Evolutionary conservation across 1,139 yeast species (phyloP), one percentile per base, ranked within the genome.

Genomic region (Yamadazyma songkhlaensis): DNA sequence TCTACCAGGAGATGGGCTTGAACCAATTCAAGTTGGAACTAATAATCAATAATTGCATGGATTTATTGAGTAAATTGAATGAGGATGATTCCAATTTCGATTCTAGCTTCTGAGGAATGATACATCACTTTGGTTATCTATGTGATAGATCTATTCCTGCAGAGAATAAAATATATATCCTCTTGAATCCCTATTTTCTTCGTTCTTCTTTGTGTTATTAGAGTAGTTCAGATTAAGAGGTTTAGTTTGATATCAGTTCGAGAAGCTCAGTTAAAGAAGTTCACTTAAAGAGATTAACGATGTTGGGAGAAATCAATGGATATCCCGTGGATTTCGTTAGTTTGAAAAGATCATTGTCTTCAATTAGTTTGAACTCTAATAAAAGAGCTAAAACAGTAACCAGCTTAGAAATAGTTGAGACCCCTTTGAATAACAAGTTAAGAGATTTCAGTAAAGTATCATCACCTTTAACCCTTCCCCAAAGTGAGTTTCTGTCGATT

Each of bases 21-120:
- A 34, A 35, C 25, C 35, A 32, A 27, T 43, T 46, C 34, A 43
- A 46, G 23, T 15, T 29, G 7, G 26, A 29, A 17, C 20, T 46
- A n/a, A 15, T 38, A 2, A 13, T 45, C 12, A 37, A 33, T n/a
- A 38, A 41, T 27, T 40, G 45, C 37, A 23, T 32, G 6, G 32
- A 39, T 22, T 21, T 41, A 29, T 17, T 43, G 10, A 15, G 24
- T n/a, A 12, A 29, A 9, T 22, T 34, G 15, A 31, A 24, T n/a
- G 24, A 26, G 6, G 36, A 35, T 15, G 36, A 35, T 20, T 7
- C 6, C 6, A 32, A 23, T 26, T 32, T 26, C 11, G 33, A 31
- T 24, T 31, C 34, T 6, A 32, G 34, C 11, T 32, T 25, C 13
- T 22, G 11, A 27, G 6, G 6, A 17, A 6, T 17, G 4, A 6